Conservation (phyloP, 169 alveolate genomes). For the Cryptosporidium bovis region DNA sequence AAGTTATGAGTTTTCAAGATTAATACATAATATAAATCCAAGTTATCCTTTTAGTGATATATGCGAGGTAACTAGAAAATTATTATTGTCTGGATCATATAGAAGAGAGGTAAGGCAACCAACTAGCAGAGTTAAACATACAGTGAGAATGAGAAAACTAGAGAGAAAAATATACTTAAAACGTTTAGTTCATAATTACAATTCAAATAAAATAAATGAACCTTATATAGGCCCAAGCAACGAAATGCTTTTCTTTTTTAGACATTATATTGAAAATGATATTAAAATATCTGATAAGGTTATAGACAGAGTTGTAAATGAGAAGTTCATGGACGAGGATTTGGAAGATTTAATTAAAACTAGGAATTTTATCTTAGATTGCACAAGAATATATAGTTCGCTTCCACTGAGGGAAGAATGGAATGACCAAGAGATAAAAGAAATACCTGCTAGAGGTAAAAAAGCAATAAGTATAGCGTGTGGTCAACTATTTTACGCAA, state of each 20-base stretch:
- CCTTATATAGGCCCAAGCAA: conserved; percentile 32
- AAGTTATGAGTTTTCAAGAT: conserved; percentile 53
- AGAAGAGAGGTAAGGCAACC: conserved; percentile 44
- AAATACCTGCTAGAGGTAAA: conserved; percentile 49
- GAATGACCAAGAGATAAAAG: conserved; percentile 44
- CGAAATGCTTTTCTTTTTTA: conserved; percentile 49
- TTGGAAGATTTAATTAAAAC: conserved; percentile 44
- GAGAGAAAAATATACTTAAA: conserved; percentile 35
- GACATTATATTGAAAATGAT: conserved; percentile 46
- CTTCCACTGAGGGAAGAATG: conserved; percentile 43
- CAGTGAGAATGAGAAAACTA: conserved; percentile 2
- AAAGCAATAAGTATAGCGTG: conserved; percentile 66
- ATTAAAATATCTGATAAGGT: conserved; percentile 23
- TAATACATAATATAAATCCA: conserved; percentile 55
- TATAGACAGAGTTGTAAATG: conserved; percentile 33
- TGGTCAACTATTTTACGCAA: conserved; percentile 34
- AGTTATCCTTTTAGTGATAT: conserved; percentile 63
- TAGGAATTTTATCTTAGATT: conserved; percentile 47
- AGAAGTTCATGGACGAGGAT: conserved; percentile 66
- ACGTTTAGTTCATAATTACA: conserved; percentile 12
- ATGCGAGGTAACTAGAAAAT: conserved; percentile 33
- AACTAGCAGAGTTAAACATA: background rate
- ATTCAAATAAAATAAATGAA: conserved; percentile 19
- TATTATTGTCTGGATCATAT: conserved; percentile 18
- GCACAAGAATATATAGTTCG: conserved; percentile 43